phyloP scores from a whole-genome alignment of 2,329 filamentous ascomycete genomes.

The Dactylellina sp. region DNA sequence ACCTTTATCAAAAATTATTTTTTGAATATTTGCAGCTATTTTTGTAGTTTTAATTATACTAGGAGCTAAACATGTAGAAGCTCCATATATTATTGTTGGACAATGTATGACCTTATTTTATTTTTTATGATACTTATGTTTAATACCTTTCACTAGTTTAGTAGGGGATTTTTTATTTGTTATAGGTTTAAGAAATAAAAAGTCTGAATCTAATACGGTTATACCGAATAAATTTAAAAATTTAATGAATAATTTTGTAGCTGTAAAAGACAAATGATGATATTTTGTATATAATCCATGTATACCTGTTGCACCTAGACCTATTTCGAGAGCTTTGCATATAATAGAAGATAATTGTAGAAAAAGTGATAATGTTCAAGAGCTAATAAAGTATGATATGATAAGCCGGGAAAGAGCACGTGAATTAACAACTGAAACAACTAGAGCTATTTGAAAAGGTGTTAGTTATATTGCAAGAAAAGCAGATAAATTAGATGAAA shows the following conservation, averaged over 20 bases:
- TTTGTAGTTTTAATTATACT: constrained; percentile 27
- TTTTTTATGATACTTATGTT: constrained; percentile 31
- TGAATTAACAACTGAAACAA: no score
- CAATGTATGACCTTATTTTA: constrained; percentile 42
- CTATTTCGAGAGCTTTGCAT: neutral
- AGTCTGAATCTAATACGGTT: constrained; percentile 8
- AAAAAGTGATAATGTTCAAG: constrained; percentile 5
- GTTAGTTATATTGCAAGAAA: neutral
- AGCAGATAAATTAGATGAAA: neutral
- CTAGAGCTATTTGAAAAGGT: neutral
- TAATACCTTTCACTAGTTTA: constrained; percentile 44
- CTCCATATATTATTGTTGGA: constrained; percentile 27
- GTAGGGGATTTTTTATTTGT: constrained; percentile 36
- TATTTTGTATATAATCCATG: neutral
- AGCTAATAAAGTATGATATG: neutral
- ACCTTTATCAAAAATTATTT: constrained; percentile 27
- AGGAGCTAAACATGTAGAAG: constrained; percentile 32
- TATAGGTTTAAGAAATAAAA: constrained; percentile 15
- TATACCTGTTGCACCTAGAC: neutral
- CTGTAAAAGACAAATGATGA: neutral
- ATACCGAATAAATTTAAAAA: constrained; percentile 21
- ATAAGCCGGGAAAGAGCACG: no score
- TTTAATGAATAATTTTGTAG: neutral
- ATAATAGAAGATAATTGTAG: neutral
- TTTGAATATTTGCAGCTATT: constrained; percentile 29